These are phyloP conservation scores for Globisporangium paddicum DNA, from an alignment of 352 stramenopile genomes.

Conservation along the genomic window DNA sequence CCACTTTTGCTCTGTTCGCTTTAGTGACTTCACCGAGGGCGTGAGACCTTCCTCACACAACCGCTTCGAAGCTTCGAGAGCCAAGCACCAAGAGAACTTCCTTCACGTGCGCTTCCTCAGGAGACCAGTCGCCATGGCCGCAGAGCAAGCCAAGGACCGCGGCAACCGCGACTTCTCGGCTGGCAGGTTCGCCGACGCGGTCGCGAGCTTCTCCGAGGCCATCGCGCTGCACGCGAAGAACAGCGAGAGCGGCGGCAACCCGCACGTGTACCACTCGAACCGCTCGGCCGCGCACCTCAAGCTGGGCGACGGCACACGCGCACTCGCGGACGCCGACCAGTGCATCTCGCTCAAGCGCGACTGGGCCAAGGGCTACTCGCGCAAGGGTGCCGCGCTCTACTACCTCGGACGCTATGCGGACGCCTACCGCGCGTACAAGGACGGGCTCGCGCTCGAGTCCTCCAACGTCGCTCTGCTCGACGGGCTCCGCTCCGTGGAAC, in stretches of 20 bases:
- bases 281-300: conserved; percentile 83
- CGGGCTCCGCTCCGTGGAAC: conserved; percentile 55
- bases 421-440: conserved; percentile 74
- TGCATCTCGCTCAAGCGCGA: conserved; percentile 68
- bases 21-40: too few species aligned
- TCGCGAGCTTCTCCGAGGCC: conserved; percentile 74
- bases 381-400: conserved; percentile 75
- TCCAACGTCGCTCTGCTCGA: conserved; percentile 68
- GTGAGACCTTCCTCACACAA: background rate
- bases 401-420: conserved; percentile 59
- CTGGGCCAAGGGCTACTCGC: conserved; percentile 87
- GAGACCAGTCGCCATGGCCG: conserved; percentile 40
- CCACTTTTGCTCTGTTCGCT: too few species aligned
- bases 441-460: conserved; percentile 57
- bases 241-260: conserved; percentile 23
- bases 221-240: conserved; percentile 49
- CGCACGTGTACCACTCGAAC: conserved; percentile 80
- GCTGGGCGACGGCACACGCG: conserved; percentile 52
- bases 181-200: conserved; percentile 61
- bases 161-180: conserved; percentile 78
- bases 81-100: background rate
- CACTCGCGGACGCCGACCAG: conserved; percentile 75
- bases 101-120: too few species aligned
- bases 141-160: conserved; percentile 85
- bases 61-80: conserved; percentile 11